phyloP scores from a whole-genome alignment of 768 basidiomycete genomes.

The Amyloporia xantha region DNA sequence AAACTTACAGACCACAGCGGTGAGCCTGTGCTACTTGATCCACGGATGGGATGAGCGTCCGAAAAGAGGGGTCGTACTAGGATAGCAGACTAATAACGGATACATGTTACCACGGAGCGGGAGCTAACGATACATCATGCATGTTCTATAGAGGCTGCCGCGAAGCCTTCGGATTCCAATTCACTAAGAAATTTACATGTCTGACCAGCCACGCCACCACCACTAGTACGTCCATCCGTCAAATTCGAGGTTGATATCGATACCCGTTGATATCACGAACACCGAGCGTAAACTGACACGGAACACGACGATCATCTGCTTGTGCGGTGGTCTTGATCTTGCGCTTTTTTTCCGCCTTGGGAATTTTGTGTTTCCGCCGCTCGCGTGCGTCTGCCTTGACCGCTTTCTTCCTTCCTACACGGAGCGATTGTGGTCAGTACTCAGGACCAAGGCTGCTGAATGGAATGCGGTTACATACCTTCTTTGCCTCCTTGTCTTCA shows the following conservation, averaged over 20 bases:
- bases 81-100: too few relatives aligned
- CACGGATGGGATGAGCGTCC: too few relatives aligned
- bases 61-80: too few relatives aligned
- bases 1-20: too few relatives aligned
- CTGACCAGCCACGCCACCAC: background rate
- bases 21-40: too few relatives aligned
- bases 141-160: too few relatives aligned
- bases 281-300: background rate
- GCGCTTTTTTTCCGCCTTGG: constrained; percentile 91
- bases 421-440: background rate
- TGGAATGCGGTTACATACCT: constrained; percentile 39
- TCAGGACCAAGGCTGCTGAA: background rate
- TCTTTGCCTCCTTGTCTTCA: constrained; percentile 88
- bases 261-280: background rate
- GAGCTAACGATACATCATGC: background rate
- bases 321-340: constrained; percentile 51
- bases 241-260: background rate
- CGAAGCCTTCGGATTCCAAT: too few relatives aligned
- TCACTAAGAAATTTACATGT: too few relatives aligned
- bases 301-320: constrained; percentile 13
- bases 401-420: constrained; percentile 85
- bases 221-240: background rate
- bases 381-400: constrained; percentile 84
- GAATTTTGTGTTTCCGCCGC: constrained; percentile 88
- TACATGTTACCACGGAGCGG: background rate